Evolutionary conservation across 78 protist species (phyloP).

Genomic region (Dictyostelium discoideum): DNA sequence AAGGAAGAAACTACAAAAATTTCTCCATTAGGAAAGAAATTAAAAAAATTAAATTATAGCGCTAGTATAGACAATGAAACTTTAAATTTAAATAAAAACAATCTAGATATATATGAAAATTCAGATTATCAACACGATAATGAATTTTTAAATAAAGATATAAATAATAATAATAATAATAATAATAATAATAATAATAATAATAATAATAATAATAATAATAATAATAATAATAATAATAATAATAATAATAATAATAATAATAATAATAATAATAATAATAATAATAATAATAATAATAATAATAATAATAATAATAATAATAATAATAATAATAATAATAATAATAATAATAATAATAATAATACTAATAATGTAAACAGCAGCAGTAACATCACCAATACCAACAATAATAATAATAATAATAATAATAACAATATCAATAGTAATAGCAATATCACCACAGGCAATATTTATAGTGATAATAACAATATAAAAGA

Average conservation of each 20-base stretch:
- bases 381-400: too few relatives aligned
- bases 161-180: background rate
- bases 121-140: background rate
- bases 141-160: background rate
- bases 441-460: background rate
- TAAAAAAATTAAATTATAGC: background rate
- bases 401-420: too few relatives aligned
- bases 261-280: too few relatives aligned
- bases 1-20: background rate
- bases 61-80: too few relatives aligned
- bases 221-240: too few relatives aligned
- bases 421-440: too few relatives aligned
- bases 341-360: background rate
- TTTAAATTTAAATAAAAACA: background rate
- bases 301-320: too few relatives aligned
- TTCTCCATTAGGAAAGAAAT: slow-evolving; percentile 19
- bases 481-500: background rate
- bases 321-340: background rate
- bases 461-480: background rate
- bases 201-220: background rate
- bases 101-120: too few relatives aligned
- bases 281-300: too few relatives aligned
- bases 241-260: too few relatives aligned
- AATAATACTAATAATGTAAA: too few relatives aligned
- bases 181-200: background rate